phyloP scores from a whole-genome alignment of 345 rosid species.

The Kandelia obovata region DNA sequence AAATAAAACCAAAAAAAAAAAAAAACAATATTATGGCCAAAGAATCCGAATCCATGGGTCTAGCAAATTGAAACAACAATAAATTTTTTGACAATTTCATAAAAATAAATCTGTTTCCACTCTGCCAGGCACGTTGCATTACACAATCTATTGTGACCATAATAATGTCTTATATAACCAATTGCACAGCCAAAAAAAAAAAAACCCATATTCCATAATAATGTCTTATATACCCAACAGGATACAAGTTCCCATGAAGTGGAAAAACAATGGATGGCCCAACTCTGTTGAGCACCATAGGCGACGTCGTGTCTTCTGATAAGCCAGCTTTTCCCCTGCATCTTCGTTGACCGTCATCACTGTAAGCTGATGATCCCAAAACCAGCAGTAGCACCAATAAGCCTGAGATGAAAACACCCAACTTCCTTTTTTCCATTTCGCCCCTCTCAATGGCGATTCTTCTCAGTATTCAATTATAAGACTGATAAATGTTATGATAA shows the following conservation, averaged over 20 bases:
- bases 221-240: slow-evolving; percentile 43
- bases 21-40: too few species aligned
- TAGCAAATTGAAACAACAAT: too few species aligned
- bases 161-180: too few species aligned
- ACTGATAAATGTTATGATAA: slow-evolving; percentile 10
- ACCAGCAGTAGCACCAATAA: not conserved
- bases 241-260: slow-evolving; percentile 77
- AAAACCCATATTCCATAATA: too few species aligned
- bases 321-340: slow-evolving; percentile 28
- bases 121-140: too few species aligned
- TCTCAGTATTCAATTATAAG: not conserved
- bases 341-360: slow-evolving; percentile 9
- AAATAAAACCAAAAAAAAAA: too few species aligned
- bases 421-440: slow-evolving; percentile 1
- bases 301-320: slow-evolving; percentile 17
- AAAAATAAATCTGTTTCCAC: too few species aligned
- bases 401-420: slow-evolving; percentile 13
- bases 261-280: slow-evolving; percentile 61
- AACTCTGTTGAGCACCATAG: slow-evolving; percentile 38
- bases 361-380: slow-evolving; percentile 16
- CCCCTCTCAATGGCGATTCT: not conserved
- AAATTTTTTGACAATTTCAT: too few species aligned
- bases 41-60: too few species aligned
- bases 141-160: too few species aligned
- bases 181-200: too few species aligned